Conservation (phyloP, 2,329 filamentous ascomycete species). For the Arthroderma sp. region DNA sequence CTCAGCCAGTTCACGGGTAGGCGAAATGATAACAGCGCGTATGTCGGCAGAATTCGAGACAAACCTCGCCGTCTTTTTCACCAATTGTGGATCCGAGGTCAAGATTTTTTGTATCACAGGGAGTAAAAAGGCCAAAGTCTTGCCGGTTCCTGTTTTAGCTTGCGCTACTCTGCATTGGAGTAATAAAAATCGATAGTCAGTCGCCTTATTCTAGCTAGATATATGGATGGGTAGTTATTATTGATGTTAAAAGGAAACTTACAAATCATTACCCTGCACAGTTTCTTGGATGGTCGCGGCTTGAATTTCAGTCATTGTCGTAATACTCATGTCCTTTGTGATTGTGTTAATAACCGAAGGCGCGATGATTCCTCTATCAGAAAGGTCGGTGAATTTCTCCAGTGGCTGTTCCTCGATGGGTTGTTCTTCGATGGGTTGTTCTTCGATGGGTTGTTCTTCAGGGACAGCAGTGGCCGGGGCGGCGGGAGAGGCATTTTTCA, state of each 20-base stretch:
- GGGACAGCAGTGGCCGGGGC: slow-evolving; percentile 12
- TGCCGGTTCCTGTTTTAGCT: slow-evolving; percentile 93
- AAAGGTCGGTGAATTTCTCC: slow-evolving; percentile 28
- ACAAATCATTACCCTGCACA: slow-evolving; percentile 71
- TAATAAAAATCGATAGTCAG: slow-evolving; percentile 8
- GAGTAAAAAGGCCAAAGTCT: slow-evolving; percentile 85
- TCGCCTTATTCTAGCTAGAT: too few relatives aligned
- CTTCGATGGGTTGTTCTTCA: neutral
- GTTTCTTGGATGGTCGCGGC: slow-evolving; percentile 67
- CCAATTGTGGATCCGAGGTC: neutral
- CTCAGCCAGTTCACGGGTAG: slow-evolving; percentile 50
- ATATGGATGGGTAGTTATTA: too few relatives aligned
- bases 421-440: slow-evolving; percentile 7
- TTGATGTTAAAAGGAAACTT: slow-evolving; percentile 26
- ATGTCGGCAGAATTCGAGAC: slow-evolving; percentile 35
- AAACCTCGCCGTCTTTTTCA: slow-evolving; percentile 4
- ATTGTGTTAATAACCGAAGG: slow-evolving; percentile 54
- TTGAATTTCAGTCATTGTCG: slow-evolving; percentile 88
- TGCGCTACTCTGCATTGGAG: slow-evolving; percentile 57
- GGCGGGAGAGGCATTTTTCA: slow-evolving; percentile 16
- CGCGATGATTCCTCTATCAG: slow-evolving; percentile 40
- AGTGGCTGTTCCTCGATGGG: slow-evolving; percentile 12
- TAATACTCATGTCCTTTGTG: slow-evolving; percentile 58
- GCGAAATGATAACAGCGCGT: slow-evolving; percentile 47
- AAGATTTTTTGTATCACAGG: slow-evolving; percentile 74